Evolutionary conservation across 805 yeast genomes (phyloP).

Genomic region (Wickerhamomyces tratensis): DNA sequence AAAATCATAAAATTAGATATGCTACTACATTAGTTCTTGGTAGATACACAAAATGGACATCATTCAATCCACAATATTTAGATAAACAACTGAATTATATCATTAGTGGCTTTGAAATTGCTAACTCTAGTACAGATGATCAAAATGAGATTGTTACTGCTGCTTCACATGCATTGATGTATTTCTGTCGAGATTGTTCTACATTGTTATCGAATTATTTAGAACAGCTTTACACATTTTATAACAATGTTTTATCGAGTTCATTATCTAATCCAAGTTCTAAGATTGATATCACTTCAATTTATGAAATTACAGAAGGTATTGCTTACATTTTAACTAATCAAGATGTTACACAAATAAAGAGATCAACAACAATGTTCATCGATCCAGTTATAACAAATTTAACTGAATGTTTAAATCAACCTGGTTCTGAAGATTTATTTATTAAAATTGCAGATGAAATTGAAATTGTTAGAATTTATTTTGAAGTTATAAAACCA

Average conservation of each 20-base stretch:
- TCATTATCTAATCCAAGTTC: conserved; percentile 16
- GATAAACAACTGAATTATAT: conserved; percentile 81
- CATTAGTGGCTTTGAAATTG: conserved; percentile 54
- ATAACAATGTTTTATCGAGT: conserved; percentile 38
- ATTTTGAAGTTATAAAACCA: conserved; percentile 47
- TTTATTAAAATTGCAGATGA: conserved; percentile 54
- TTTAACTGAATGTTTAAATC: conserved; percentile 21
- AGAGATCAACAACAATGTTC: conserved; percentile 49
- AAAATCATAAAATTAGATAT: conserved; percentile 78
- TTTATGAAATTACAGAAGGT: conserved; percentile 81
- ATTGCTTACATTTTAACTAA: conserved; percentile 72
- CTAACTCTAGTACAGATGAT: conserved; percentile 1
- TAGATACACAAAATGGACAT: conserved; percentile 94
- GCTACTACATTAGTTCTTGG: conserved; percentile 92
- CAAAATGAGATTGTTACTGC: conserved; percentile 53
- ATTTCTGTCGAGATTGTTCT: conserved; percentile 88
- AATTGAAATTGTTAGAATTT: conserved; percentile 58
- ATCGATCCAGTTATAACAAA: conserved; percentile 53
- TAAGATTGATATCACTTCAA: conserved; percentile 53
- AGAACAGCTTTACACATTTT: conserved; percentile 69
- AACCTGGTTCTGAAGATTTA: conserved; percentile 23
- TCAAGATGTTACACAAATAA: conserved; percentile 43
- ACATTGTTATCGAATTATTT: conserved; percentile 50
- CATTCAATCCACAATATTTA: conserved; percentile 72
- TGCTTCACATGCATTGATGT: conserved; percentile 89